Percentiles rank a stretch among this genome's conserved stretches.
phyloP scores from a whole-genome alignment of 1,284 basidiomycete species.

The Malassezia furfur region DNA sequence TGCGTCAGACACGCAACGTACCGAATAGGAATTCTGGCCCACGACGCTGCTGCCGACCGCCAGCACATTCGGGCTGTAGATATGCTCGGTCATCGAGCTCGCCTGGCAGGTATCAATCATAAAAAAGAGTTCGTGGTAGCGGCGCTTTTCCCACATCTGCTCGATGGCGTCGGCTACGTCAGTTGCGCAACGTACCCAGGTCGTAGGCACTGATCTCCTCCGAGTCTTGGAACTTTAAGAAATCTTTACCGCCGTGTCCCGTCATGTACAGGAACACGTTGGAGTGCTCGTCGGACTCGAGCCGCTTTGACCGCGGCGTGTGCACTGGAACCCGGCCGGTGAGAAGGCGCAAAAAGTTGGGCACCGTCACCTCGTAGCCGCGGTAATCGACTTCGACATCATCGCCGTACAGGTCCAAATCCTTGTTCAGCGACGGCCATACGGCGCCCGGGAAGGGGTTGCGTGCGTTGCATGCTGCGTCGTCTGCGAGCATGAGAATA shows the following conservation, averaged over 20 bases:
- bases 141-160: constrained; percentile 93
- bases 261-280: constrained; percentile 98
- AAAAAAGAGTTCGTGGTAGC: constrained; percentile 90
- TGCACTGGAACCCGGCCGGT: constrained; percentile 58
- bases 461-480: constrained; percentile 82
- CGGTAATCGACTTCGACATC: constrained; percentile 96
- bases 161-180: constrained; percentile 83
- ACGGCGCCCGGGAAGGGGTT: constrained; percentile 87
- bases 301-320: constrained; percentile 78
- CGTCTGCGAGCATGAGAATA: constrained; percentile 96
- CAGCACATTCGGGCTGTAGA: constrained; percentile 90
- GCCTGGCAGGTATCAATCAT: constrained; percentile 99
- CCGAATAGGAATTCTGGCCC: constrained; percentile 89
- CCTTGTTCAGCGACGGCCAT: constrained; percentile 67
- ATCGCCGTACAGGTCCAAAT: constrained; percentile 84
- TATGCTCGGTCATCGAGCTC: constrained; percentile 84
- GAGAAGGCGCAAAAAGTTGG: constrained; percentile 81
- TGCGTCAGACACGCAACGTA: constrained; percentile 52
- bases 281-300: constrained; percentile 79
- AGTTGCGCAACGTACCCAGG: constrained; percentile 16
- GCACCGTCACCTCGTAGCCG: constrained; percentile 93
- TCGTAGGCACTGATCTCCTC: constrained; percentile 95
- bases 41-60: constrained; percentile 80
- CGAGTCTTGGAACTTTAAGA: constrained; percentile 96
- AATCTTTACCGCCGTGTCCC: constrained; percentile 93